phyloP scores from a whole-genome alignment of 352 stramenopile species.

The Pythium aristosporum region DNA sequence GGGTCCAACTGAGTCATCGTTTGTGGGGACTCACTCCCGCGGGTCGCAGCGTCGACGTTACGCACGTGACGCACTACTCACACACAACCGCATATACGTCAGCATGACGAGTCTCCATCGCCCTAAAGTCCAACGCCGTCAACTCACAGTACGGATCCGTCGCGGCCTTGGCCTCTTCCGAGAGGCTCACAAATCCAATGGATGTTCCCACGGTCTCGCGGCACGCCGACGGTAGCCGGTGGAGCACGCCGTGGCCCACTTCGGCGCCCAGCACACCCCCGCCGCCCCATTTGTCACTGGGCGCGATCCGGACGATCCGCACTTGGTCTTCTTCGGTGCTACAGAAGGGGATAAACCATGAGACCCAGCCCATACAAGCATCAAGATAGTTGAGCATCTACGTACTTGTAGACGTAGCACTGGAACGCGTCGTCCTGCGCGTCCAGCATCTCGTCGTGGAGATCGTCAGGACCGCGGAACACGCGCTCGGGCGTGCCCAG shows the following conservation, averaged over 20 bases:
- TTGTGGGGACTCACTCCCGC: background rate
- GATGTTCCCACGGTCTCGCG: constrained; percentile 60
- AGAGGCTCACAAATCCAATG: constrained; percentile 77
- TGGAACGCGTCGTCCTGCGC: constrained; percentile 93
- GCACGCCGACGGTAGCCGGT: constrained; percentile 87
- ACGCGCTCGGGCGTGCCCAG: constrained; percentile 90
- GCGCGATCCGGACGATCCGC: constrained; percentile 86
- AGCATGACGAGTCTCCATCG: background rate
- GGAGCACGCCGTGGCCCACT: constrained; percentile 95
- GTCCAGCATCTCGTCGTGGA: constrained; percentile 90
- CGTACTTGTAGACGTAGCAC: constrained; percentile 97
- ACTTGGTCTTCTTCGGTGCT: constrained; percentile 92
- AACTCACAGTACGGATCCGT: constrained; percentile 78
- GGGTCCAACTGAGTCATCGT: background rate
- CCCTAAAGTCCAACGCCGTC: background rate
- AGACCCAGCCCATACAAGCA: background rate
- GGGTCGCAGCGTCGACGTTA: background rate
- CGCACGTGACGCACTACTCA: constrained; percentile 9
- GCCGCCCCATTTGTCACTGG: constrained; percentile 86
- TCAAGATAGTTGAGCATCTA: background rate
- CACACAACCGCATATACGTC: background rate
- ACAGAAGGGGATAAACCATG: background rate
- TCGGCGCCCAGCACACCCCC: constrained; percentile 92
- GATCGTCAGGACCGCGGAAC: constrained; percentile 83
- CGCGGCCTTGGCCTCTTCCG: constrained; percentile 62